These are phyloP conservation scores for Pichia occidentalis DNA, from an alignment of 805 yeast species.

Conservation along the genomic window DNA sequence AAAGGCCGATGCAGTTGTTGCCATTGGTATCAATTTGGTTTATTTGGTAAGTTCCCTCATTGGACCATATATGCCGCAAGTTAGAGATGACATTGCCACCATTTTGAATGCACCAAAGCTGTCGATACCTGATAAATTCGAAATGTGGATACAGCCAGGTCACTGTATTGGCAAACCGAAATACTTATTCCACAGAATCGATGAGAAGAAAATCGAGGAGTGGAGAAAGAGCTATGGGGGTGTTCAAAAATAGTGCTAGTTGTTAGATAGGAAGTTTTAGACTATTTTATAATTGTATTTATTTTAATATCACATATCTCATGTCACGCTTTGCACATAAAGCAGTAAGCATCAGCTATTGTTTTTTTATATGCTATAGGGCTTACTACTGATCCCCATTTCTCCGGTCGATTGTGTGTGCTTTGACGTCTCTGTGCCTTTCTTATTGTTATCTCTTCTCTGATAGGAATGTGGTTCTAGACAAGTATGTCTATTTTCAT, in stretches of 20 bases:
- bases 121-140: conserved; percentile 70
- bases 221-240: conserved; percentile 91
- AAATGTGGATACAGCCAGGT: conserved; percentile 62
- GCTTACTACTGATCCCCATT: too few species aligned
- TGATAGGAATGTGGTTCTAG: too few species aligned
- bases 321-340: too few species aligned
- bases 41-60: conserved; percentile 79
- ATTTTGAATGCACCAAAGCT: conserved; percentile 80
- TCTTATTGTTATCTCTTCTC: too few species aligned
- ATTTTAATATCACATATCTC: too few species aligned
- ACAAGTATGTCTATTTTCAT: too few species aligned
- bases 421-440: too few species aligned
- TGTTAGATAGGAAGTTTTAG: too few species aligned
- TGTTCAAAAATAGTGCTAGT: conserved; percentile 35
- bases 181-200: conserved; percentile 88
- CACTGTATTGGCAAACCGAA: conserved; percentile 89
- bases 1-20: conserved; percentile 86
- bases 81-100: conserved; percentile 58
- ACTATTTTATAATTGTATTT: too few species aligned
- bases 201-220: conserved; percentile 75
- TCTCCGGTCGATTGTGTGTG: too few species aligned
- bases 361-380: too few species aligned
- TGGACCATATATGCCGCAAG: conserved; percentile 87
- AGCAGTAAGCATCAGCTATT: too few species aligned
- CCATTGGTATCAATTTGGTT: conserved; percentile 81